Percentiles rank a stretch among this genome's conserved stretches.
phyloP scores from a whole-genome alignment of 1,284 basidiomycete genomes.

The Singerocomus inundabilis region DNA sequence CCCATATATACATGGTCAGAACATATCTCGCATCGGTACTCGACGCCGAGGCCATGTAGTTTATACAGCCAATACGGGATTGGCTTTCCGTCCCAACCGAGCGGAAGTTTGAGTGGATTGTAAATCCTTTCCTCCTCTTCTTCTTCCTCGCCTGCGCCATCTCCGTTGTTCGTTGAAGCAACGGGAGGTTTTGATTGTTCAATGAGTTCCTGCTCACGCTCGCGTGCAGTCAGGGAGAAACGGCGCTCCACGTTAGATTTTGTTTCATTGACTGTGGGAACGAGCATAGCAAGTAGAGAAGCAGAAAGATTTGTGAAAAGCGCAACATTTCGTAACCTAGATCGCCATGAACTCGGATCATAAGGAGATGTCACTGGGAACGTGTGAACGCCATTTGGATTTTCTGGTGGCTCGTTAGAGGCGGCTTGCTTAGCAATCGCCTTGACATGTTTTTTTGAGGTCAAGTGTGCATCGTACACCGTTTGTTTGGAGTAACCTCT shows the following conservation, averaged over 20 bases:
- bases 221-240: conserved; percentile 93
- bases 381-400: conserved; percentile 58
- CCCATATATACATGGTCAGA: conserved; percentile 96
- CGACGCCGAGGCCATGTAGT: conserved; percentile 94
- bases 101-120: conserved; percentile 95
- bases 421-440: conserved; percentile 72
- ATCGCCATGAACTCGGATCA: conserved; percentile 43
- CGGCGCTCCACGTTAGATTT: conserved; percentile 95
- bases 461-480: conserved; percentile 95
- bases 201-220: conserved; percentile 90
- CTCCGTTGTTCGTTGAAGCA: conserved; percentile 48
- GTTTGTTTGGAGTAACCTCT: conserved; percentile 96
- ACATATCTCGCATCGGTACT: conserved; percentile 98
- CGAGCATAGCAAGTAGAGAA: conserved; percentile 63
- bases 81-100: conserved; percentile 98
- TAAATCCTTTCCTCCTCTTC: conserved; percentile 96
- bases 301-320: conserved; percentile 72
- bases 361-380: conserved; percentile 27
- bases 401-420: conserved; percentile 50
- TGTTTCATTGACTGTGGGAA: conserved; percentile 79
- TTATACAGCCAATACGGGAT: conserved; percentile 99
- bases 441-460: conserved; percentile 94
- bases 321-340: conserved; percentile 69
- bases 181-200: conserved; percentile 77
- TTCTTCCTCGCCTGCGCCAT: conserved; percentile 71